Percentiles rank a stretch among this genome's conserved stretches.
Evolutionary conservation across 352 stramenopile genomes (phyloP).

Genomic region (Phytophthora constricta): DNA sequence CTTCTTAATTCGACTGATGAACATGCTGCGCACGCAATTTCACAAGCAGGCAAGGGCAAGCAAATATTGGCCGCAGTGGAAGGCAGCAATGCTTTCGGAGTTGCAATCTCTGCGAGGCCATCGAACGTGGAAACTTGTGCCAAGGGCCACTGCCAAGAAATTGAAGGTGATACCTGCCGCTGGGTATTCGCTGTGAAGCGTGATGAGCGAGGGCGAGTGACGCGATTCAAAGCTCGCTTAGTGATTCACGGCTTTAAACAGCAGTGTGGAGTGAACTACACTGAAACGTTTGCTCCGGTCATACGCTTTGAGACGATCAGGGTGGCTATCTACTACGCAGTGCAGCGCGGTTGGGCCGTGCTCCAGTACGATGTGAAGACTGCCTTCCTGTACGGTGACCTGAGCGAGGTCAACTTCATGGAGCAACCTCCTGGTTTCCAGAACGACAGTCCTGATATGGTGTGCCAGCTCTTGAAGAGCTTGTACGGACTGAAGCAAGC

Average conservation of each 20-base stretch:
- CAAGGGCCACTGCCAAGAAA: background rate
- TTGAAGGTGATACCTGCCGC: slow-evolving; percentile 10
- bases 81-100: slow-evolving; percentile 6
- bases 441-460: background rate
- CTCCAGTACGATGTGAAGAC: slow-evolving; percentile 22
- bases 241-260: slow-evolving; percentile 29
- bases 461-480: slow-evolving; percentile 15
- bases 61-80: slow-evolving; percentile 11
- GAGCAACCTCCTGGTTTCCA: slow-evolving; percentile 17
- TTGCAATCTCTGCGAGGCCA: slow-evolving; percentile 4
- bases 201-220: slow-evolving; percentile 16
- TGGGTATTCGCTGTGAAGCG: slow-evolving; percentile 26
- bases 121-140: slow-evolving; percentile 12
- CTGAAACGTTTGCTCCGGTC: slow-evolving; percentile 24
- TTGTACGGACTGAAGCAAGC: slow-evolving; percentile 24
- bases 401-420: slow-evolving; percentile 21
- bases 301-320: slow-evolving; percentile 26
- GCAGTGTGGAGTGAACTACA: slow-evolving; percentile 21
- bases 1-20: slow-evolving; percentile 15
- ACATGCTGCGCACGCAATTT: slow-evolving; percentile 12
- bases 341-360: slow-evolving; percentile 7
- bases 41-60: background rate
- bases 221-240: slow-evolving; percentile 22
- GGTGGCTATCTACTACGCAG: slow-evolving; percentile 7
- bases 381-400: slow-evolving; percentile 14